Conservation (phyloP, 202 grass and related monocot genomes). For the Brachypodium distachyon region DNA sequence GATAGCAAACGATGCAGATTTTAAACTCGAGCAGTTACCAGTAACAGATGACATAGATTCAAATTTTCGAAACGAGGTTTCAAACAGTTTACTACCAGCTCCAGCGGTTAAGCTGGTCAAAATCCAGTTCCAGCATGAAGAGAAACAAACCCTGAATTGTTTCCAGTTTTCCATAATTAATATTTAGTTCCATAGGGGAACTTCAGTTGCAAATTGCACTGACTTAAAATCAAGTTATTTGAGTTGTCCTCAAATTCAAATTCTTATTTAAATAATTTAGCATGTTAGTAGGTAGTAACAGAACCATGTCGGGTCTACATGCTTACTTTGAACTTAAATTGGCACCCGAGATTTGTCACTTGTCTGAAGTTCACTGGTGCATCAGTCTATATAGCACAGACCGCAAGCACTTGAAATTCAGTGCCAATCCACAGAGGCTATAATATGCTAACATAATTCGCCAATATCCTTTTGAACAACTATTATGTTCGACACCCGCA, state of each 20-base stretch:
- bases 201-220: background rate
- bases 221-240: background rate
- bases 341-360: background rate
- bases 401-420: background rate
- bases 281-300: too few relatives aligned
- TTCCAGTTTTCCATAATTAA: too few relatives aligned
- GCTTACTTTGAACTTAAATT: too few relatives aligned
- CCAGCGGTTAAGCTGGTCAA: background rate
- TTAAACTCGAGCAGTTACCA: background rate
- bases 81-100: background rate
- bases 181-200: background rate
- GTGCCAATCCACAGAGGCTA: background rate
- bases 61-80: background rate
- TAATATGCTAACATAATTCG: background rate
- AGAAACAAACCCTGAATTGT: background rate
- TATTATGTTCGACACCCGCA: background rate
- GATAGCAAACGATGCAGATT: background rate
- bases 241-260: background rate
- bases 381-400: background rate
- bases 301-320: too few relatives aligned
- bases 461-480: background rate
- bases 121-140: background rate
- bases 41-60: background rate
- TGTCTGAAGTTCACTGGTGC: background rate
- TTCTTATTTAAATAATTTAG: background rate